Percentiles rank a stretch among this genome's conserved stretches.
Evolutionary conservation across 2,329 filamentous ascomycete species (phyloP).

Genomic region (Alternaria angustiovoidea): DNA sequence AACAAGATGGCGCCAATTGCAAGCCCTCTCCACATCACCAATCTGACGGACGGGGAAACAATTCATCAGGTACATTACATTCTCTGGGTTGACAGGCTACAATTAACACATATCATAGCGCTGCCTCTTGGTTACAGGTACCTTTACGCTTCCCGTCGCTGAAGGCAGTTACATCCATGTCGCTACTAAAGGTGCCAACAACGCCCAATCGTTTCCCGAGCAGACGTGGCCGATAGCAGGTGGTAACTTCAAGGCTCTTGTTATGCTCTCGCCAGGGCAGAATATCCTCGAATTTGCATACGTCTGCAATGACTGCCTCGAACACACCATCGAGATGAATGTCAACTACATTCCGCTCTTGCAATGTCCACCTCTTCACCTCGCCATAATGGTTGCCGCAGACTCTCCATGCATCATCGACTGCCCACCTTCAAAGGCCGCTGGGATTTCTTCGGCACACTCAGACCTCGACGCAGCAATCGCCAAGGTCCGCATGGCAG

Average conservation of each 20-base stretch:
- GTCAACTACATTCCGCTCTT: slow-evolving; percentile 43
- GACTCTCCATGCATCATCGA: slow-evolving; percentile 44
- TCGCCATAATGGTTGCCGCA: slow-evolving; percentile 44
- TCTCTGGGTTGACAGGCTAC: too few species aligned
- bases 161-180: slow-evolving; percentile 34
- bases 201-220: slow-evolving; percentile 33
- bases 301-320: slow-evolving; percentile 26
- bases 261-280: slow-evolving; percentile 39
- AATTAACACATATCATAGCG: slow-evolving; percentile 22
- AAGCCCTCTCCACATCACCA: slow-evolving; percentile 20
- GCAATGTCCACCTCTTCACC: slow-evolving; percentile 43
- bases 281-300: slow-evolving; percentile 36
- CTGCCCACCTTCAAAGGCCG: slow-evolving; percentile 38
- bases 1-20: slow-evolving; percentile 12
- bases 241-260: slow-evolving; percentile 44
- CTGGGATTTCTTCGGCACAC: slow-evolving; percentile 36
- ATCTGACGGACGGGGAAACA: slow-evolving; percentile 38
- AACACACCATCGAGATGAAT: slow-evolving; percentile 17
- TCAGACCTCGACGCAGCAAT: slow-evolving; percentile 40
- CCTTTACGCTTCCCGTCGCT: slow-evolving; percentile 21
- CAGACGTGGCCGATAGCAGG: slow-evolving; percentile 46
- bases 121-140: slow-evolving; percentile 42
- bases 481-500: slow-evolving; percentile 45
- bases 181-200: slow-evolving; percentile 25
- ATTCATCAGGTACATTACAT: slow-evolving; percentile 32